Evolutionary conservation across 345 rosid genomes (phyloP).

Genomic region (Euphorbia tirucalli): DNA sequence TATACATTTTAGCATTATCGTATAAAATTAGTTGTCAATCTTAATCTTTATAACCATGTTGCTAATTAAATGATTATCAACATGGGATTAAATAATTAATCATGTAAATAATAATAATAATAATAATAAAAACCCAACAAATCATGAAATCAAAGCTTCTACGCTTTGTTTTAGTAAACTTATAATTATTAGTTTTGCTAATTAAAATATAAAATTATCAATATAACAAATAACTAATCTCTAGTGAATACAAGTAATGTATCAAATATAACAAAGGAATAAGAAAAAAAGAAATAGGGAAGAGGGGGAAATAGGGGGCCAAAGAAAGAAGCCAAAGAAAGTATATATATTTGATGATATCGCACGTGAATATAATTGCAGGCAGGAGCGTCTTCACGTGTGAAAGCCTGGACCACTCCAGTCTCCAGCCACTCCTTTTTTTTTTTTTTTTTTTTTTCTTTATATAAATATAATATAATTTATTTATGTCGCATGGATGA

Average conservation of each 20-base stretch:
- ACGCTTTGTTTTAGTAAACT: no score
- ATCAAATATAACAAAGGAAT: neutral
- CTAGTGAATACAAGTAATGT: no score
- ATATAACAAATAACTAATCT: neutral
- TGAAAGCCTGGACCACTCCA: constrained; percentile 51
- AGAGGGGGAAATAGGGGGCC: constrained; percentile 5
- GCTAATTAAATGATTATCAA: no score
- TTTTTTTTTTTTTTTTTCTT: neutral
- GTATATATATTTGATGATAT: constrained; percentile 42
- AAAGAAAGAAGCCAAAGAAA: constrained; percentile 13
- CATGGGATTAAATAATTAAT: no score
- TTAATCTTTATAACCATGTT: no score
- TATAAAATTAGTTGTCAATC: no score
- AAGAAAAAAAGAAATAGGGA: neutral
- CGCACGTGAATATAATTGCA: constrained; percentile 59
- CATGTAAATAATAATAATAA: no score
- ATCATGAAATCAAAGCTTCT: no score
- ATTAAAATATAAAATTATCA: neutral
- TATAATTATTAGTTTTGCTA: no score
- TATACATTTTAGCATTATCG: no score
- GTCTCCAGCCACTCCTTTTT: neutral
- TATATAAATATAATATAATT: no score
- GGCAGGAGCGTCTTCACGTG: constrained; percentile 81
- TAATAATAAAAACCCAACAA: no score
- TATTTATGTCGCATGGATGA: neutral